Base-by-base conservation (phyloP, 2,329 filamentous ascomycete genomes). In the Fusarium falciforme region DNA sequence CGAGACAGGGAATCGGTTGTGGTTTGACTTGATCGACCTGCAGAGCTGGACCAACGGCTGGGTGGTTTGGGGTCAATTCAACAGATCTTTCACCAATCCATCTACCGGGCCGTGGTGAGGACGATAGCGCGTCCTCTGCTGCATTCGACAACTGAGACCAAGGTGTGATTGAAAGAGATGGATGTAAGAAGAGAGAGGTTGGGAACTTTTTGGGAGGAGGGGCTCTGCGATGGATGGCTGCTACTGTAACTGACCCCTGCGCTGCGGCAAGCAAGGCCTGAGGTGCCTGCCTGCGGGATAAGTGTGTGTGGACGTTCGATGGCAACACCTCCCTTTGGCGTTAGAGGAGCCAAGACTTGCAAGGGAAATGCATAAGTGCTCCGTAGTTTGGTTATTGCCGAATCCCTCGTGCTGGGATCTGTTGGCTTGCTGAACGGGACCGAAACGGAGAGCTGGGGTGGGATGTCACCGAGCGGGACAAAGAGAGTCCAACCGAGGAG, bases 141-240 rank as follows among this genome's bases (percentile, higher is more conserved):
- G 71, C 49, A 36, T 54, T 33, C 58, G 57, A 61, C 63, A 67
- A 64, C 72, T 59, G 57, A 61, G 55, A 75, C 47, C 63, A 65
- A 66, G 60, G 63, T 61, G 71, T 66, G 71, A 66, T 65, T 63
- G 71, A 70, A 61, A 66, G 20, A 17, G 20, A 57, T 57, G 55
- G 55, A 68, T 52, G 60, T 31, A 59, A 68, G 73, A 68, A 74
- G 68, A 64, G 64, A 64, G 61, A 70, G 72, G 72, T 71, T 71
- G 71, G 71, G 72, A 64, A 35, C 52, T 59, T 72, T 69, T 72
- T 64, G 54, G 55, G 68, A 71, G 47, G 68, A 73, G 72, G 72
- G 69, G 72, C 69, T 60, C 72, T 75, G 72, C 62, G 57, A 68
- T 47, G 68, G 59, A 27, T 49, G 47, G 63, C 61, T 62, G 40